Base-by-base conservation (phyloP, 2,329 filamentous ascomycete genomes). In the Epichloe festucae region DNA sequence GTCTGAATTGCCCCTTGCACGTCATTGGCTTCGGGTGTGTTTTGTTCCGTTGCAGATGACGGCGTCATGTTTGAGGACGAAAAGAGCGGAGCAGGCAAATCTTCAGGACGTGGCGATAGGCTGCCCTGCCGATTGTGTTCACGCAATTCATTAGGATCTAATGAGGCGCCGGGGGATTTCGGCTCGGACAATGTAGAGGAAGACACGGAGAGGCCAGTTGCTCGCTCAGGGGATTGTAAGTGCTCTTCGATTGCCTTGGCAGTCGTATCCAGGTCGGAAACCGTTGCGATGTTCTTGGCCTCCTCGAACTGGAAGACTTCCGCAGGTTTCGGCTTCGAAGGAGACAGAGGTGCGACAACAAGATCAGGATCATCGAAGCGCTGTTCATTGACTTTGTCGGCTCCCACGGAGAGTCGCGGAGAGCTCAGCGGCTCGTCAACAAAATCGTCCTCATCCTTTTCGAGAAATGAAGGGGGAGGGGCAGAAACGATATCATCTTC, bases 371-470 rank as follows among this genome's bases (percentile, higher is more conserved):
- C 76, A n/a, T 77, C 75, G 52, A 79, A 76, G 2, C 70, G 68
- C 39, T 69, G 67, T 52, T 74, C 68, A 12, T 76, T 76, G 4
- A 76, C 65, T 44, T 76, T 78, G 54, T 79, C 75, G 35, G 78
- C 77, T 46, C 78, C 76, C 17, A 85, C 73, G 17, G 79, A 74
- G 8, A 91, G 73, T 5, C 75, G 72, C 3, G 81, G 79, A 3
- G 85, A 87, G 57, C 79, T 85, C 17, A 89, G 72, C 3, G 86
- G 84, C 64, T 90, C 85, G 55, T 90, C 85, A 19, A 89, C 84
- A 62, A 90, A 86, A 53, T 88, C 83, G 49, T 85, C 83, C 51
- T 85, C 83, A 56, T 84, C 79, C 60, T 77, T 79, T 23, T 63
- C 63, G 46, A 66, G 54, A 53, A 69, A 62, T 3, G 63, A 63